These are phyloP conservation scores for Nakazawaea siamensis DNA, from an alignment of 805 yeast genomes.

Conservation along the genomic window DNA sequence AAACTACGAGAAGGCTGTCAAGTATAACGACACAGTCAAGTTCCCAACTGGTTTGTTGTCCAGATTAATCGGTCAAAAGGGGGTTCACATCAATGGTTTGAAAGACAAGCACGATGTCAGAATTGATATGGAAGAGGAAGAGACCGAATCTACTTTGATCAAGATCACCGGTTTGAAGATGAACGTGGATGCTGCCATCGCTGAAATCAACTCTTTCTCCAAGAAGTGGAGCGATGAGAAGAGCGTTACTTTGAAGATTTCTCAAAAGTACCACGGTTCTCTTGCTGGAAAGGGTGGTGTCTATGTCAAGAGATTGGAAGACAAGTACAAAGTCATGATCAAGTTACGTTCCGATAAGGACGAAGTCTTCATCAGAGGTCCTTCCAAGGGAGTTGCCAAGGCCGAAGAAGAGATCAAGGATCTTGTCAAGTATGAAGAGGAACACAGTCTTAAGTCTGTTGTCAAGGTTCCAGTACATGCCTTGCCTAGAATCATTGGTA, in stretches of 20 bases:
- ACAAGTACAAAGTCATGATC: slow-evolving; percentile 76
- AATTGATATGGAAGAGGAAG: slow-evolving; percentile 56
- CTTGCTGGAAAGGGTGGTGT: slow-evolving; percentile 80
- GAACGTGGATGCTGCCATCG: slow-evolving; percentile 67
- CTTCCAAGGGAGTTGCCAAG: slow-evolving; percentile 79
- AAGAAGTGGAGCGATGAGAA: slow-evolving; percentile 80
- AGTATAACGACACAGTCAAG: slow-evolving; percentile 35
- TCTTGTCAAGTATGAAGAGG: slow-evolving; percentile 77
- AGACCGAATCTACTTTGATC: slow-evolving; percentile 39
- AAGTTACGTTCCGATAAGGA: slow-evolving; percentile 60
- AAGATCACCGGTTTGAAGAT: slow-evolving; percentile 68
- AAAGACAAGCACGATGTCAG: slow-evolving; percentile 69
- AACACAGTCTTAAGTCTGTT: slow-evolving; percentile 64
- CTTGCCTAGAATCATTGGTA: slow-evolving; percentile 86
- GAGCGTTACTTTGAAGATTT: slow-evolving; percentile 57
- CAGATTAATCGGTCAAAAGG: slow-evolving; percentile 85
- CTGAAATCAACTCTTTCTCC: slow-evolving; percentile 47
- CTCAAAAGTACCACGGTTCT: slow-evolving; percentile 69
- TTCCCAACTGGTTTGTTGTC: slow-evolving; percentile 66
- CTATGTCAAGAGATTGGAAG: slow-evolving; percentile 77
- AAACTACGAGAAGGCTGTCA: slow-evolving; percentile 28
- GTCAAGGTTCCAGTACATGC: slow-evolving; percentile 63
- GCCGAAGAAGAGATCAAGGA: slow-evolving; percentile 82
- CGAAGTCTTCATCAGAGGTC: slow-evolving; percentile 75
- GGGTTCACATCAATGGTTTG: slow-evolving; percentile 60